These are phyloP conservation scores for Aspergillus brunneoviolaceus DNA, from an alignment of 2,329 filamentous ascomycete species.

Conservation along the genomic window DNA sequence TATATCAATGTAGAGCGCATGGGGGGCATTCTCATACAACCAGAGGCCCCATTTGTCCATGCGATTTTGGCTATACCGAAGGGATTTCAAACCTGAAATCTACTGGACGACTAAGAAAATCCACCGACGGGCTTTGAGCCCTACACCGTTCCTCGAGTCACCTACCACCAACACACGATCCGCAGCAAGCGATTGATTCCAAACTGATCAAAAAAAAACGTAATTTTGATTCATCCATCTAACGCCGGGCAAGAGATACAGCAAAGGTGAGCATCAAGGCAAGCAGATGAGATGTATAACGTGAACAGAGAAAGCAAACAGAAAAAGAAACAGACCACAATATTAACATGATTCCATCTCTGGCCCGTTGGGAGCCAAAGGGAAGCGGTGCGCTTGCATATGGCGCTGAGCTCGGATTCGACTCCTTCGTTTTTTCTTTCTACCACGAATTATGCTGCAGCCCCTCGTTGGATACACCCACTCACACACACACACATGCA, in stretches of 20 bases:
- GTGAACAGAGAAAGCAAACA: background rate
- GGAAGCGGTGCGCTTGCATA: background rate
- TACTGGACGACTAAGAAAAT: too few species aligned
- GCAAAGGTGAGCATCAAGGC: background rate
- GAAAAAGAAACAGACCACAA: conserved; percentile 3
- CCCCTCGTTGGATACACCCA: too few species aligned
- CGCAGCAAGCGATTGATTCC: background rate
- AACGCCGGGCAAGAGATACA: conserved; percentile 23
- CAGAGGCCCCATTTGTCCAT: too few species aligned
- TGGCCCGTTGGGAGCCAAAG: background rate
- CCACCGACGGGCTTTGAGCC: too few species aligned
- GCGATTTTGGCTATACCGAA: too few species aligned
- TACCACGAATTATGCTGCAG: too few species aligned
- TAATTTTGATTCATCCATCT: conserved; percentile 21
- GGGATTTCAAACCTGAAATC: too few species aligned
- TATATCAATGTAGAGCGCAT: too few species aligned
- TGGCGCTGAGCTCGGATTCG: background rate
- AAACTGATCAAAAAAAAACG: background rate
- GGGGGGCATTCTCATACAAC: too few species aligned
- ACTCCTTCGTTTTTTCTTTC: background rate
- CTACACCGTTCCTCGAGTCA: background rate
- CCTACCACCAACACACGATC: background rate
- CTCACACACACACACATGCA: too few species aligned
- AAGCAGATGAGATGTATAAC: conserved; percentile 13
- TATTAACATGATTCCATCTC: background rate